Conservation (phyloP, 2,329 filamentous ascomycete genomes). For the Xylaria hypoxylon region DNA sequence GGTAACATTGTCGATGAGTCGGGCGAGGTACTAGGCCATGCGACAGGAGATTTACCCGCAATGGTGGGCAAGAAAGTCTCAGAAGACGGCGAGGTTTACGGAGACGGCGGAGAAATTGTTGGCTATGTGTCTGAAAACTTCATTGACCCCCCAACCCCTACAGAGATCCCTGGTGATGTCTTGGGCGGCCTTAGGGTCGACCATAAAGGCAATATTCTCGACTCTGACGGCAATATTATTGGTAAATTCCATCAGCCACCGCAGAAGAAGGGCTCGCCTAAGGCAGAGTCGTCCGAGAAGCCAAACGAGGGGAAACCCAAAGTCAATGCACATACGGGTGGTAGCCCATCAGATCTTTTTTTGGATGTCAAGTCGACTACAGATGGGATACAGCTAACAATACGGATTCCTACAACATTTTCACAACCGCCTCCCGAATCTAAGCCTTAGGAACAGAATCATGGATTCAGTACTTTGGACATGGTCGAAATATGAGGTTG, state of each 20-base stretch:
- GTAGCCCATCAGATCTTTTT: constrained; percentile 65
- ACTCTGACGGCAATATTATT: constrained; percentile 59
- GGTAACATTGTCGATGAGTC: constrained; percentile 64
- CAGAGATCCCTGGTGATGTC: constrained; percentile 44
- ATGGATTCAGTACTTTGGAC: neutral
- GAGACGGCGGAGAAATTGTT: constrained; percentile 57
- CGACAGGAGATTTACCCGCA: constrained; percentile 65
- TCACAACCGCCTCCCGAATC: constrained; percentile 49
- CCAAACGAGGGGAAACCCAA: constrained; percentile 48
- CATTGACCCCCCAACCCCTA: constrained; percentile 43
- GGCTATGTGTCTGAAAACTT: constrained; percentile 60
- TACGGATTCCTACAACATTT: constrained; percentile 68
- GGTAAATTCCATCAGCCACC: constrained; percentile 60
- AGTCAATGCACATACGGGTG: constrained; percentile 53
- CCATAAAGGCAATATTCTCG: constrained; percentile 59
- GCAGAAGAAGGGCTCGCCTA: constrained; percentile 30
- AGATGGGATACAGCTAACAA: constrained; percentile 68
- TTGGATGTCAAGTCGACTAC: constrained; percentile 67
- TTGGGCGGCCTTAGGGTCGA: constrained; percentile 57
- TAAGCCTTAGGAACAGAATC: neutral
- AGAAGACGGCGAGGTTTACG: constrained; percentile 60
- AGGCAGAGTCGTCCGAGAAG: constrained; percentile 23
- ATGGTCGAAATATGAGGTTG: neutral
- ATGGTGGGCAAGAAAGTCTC: constrained; percentile 64
- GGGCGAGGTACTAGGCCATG: constrained; percentile 64